These are phyloP conservation scores for Vigna unguiculata DNA, from an alignment of 306 rosid species.

Conservation along the genomic window DNA sequence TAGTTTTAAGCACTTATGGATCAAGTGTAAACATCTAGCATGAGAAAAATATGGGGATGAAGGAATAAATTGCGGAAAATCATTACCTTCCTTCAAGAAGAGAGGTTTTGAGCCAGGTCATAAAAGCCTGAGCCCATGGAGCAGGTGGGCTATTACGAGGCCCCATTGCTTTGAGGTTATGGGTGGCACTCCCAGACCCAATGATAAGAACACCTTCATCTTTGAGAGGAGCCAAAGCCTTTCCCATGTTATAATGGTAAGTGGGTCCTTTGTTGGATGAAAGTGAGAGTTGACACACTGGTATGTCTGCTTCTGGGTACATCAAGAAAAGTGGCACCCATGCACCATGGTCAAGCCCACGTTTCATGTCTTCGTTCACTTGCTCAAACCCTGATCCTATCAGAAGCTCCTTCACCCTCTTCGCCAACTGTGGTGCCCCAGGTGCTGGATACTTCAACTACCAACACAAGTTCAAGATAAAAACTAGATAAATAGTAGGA, in stretches of 20 bases:
- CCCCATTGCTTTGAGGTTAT: conserved; percentile 53
- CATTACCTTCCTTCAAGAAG: conserved; percentile 62
- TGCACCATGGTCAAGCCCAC: conserved; percentile 85
- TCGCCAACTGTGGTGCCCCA: conserved; percentile 64
- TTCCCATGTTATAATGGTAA: conserved; percentile 71
- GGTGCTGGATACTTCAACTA: conserved; percentile 84
- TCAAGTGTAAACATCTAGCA: background rate
- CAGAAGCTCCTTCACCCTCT: conserved; percentile 64
- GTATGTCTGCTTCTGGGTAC: conserved; percentile 82
- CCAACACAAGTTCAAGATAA: background rate
- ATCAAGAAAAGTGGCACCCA: conserved; percentile 78
- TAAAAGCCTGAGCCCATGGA: conserved; percentile 70
- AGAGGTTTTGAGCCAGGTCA: conserved; percentile 39
- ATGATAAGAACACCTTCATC: conserved; percentile 72
- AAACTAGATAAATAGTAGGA: no score
- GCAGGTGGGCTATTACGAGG: conserved; percentile 12
- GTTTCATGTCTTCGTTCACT: conserved; percentile 60
- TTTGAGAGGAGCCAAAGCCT: conserved; percentile 69
- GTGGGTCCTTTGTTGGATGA: conserved; percentile 54
- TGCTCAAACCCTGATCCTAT: conserved; percentile 47
- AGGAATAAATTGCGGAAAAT: no score
- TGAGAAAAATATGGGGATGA: no score
- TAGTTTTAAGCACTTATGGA: no score
- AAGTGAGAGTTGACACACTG: conserved; percentile 76
- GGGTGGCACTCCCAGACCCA: conserved; percentile 75